phyloP scores from a whole-genome alignment of 163 green algal genomes.

The Scenedesmus sp. region DNA sequence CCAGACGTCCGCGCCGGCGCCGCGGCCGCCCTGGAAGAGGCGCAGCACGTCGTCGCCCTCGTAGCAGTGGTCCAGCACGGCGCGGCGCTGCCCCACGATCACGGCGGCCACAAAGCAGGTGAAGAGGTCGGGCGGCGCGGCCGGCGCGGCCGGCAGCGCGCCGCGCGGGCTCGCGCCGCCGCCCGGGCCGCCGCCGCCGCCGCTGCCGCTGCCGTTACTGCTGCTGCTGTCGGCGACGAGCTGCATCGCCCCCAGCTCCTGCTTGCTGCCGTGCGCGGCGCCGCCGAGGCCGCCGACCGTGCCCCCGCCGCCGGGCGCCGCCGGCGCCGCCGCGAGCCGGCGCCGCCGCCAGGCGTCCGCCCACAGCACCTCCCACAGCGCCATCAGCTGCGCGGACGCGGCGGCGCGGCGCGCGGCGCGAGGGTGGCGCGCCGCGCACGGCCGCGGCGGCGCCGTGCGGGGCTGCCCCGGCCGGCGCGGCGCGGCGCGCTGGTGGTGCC shows the following conservation, averaged over 20 bases:
- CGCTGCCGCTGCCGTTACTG: background rate
- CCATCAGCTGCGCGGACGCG: conserved; percentile 55
- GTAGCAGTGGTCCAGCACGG: conserved; percentile 62
- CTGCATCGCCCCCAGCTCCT: background rate
- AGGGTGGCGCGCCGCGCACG: too few relatives aligned
- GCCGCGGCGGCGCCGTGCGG: too few relatives aligned
- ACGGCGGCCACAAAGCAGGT: conserved; percentile 72
- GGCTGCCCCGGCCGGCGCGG: too few relatives aligned
- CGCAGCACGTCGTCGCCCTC: conserved; percentile 75
- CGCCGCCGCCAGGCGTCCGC: conserved; percentile 53
- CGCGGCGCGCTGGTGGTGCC: background rate
- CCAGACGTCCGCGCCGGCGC: conserved; percentile 45
- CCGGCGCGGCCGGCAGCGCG: background rate
- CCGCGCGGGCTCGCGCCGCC: background rate
- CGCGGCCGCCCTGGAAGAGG: conserved; percentile 67
- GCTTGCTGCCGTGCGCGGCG: conserved; percentile 12
- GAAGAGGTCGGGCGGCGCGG: conserved; percentile 53
- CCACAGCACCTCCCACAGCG: conserved; percentile 80
- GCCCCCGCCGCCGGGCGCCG: background rate
- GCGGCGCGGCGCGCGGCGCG: too few relatives aligned
- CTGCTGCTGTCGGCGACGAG: conserved; percentile 3
- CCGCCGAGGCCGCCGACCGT: background rate
- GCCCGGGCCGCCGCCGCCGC: background rate
- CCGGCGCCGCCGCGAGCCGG: background rate
- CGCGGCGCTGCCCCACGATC: conserved; percentile 55